These are phyloP conservation scores for Teunomyces pallodes DNA, from an alignment of 805 yeast species.

Conservation along the genomic window DNA sequence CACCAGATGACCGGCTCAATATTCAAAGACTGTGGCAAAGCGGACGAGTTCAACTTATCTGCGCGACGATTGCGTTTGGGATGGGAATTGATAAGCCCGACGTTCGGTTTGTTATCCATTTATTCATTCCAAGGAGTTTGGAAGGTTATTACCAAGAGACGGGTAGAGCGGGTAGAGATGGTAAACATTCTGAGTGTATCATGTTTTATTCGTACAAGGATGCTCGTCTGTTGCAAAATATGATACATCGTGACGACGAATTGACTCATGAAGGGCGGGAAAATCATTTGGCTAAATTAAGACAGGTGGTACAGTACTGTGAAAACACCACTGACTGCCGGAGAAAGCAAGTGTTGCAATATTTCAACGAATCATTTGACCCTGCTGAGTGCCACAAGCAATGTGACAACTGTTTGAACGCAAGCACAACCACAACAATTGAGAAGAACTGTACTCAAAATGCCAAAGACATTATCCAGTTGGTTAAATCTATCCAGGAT, in stretches of 20 bases:
- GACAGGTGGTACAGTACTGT: conserved; percentile 87
- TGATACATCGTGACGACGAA: conserved; percentile 76
- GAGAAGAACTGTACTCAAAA: conserved; percentile 66
- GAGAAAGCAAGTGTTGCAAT: conserved; percentile 81
- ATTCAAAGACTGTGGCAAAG: conserved; percentile 86
- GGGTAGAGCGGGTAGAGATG: conserved; percentile 98
- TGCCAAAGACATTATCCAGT: conserved; percentile 55
- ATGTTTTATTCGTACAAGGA: conserved; percentile 80
- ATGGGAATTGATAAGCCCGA: conserved; percentile 99
- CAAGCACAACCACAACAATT: conserved; percentile 38
- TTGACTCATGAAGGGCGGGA: conserved; percentile 63
- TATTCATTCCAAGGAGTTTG: conserved; percentile 81
- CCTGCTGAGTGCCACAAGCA: conserved; percentile 59
- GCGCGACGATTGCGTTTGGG: conserved; percentile 98
- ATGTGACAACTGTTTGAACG: conserved; percentile 81
- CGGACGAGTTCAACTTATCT: conserved; percentile 68
- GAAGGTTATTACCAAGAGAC: conserved; percentile 98
- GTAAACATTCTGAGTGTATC: conserved; percentile 74
- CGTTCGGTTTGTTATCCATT: conserved; percentile 87
- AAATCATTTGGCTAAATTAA: conserved; percentile 70
- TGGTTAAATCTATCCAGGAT: conserved; percentile 56
- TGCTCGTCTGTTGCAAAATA: conserved; percentile 68
- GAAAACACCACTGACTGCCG: conserved; percentile 90
- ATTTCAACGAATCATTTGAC: conserved; percentile 82
- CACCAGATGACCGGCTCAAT: conserved; percentile 62